phyloP scores from a whole-genome alignment of 2,329 filamentous ascomycete species.

The Pseudofabraea citricarpa region DNA sequence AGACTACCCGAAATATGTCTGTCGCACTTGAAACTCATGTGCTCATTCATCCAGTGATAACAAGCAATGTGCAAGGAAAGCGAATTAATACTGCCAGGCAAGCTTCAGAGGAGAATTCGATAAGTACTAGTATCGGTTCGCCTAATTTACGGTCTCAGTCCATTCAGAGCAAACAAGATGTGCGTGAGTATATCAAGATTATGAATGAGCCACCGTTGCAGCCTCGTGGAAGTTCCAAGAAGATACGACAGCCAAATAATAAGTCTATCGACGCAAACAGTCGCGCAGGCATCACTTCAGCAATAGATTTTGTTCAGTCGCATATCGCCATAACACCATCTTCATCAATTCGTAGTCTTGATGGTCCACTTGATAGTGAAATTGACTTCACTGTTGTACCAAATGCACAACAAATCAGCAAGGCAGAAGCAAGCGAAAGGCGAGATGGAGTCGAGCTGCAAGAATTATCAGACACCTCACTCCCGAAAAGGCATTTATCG shows the following conservation, averaged over 20 bases:
- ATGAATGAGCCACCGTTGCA: slow-evolving; percentile 12
- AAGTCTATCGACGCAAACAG: not conserved
- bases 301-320: not conserved
- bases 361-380: not conserved
- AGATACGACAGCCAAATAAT: not conserved
- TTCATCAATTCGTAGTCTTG: slow-evolving; percentile 1
- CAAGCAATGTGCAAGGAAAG: not conserved
- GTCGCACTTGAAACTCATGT: not conserved
- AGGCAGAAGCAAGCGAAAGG: not conserved
- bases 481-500: slow-evolving; percentile 13
- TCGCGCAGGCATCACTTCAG: not conserved
- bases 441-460: slow-evolving; percentile 12
- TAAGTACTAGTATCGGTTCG: no score
- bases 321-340: not conserved
- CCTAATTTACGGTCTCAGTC: not conserved
- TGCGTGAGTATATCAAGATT: slow-evolving; percentile 5
- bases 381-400: not conserved
- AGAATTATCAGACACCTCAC: slow-evolving; percentile 14
- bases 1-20: not conserved
- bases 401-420: not conserved
- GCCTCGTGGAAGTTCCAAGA: slow-evolving; percentile 1
- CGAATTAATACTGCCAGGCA: not conserved
- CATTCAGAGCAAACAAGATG: slow-evolving; percentile 2
- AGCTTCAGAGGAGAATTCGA: no score
- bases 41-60: no score